Percentiles rank a stretch among this genome's conserved stretches.
Evolutionary conservation across 805 yeast genomes (phyloP).

Genomic region (Pichia rugopelliculosa): DNA sequence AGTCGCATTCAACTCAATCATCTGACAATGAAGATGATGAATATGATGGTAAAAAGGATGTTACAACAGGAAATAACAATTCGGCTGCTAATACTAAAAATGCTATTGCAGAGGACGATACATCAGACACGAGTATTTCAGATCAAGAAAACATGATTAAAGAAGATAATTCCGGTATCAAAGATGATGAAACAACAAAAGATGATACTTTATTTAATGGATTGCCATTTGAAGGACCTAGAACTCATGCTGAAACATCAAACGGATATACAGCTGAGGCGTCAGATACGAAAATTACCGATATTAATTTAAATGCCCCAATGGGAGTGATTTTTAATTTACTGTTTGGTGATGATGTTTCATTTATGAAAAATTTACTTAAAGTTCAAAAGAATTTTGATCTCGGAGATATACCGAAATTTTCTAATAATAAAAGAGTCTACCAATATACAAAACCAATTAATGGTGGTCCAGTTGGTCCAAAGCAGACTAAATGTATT

Average conservation of each 20-base stretch:
- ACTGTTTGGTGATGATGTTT: constrained; percentile 55
- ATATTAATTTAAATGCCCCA: constrained; percentile 48
- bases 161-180: constrained; percentile 22
- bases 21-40: constrained; percentile 22
- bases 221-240: constrained; percentile 33
- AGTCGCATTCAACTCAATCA: constrained; percentile 16
- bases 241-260: constrained; percentile 29
- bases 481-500: constrained; percentile 63
- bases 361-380: constrained; percentile 37
- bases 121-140: constrained; percentile 23
- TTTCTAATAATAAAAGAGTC: constrained; percentile 32
- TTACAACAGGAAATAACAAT: constrained; percentile 20
- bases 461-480: constrained; percentile 62
- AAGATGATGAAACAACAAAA: not conserved
- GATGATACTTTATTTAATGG: constrained; percentile 31
- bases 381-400: constrained; percentile 59
- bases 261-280: constrained; percentile 35
- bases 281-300: constrained; percentile 49
- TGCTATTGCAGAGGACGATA: constrained; percentile 13
- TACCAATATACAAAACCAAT: constrained; percentile 60
- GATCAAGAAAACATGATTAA: constrained; percentile 27
- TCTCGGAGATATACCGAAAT: constrained; percentile 42
- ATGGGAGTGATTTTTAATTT: constrained; percentile 51
- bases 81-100: constrained; percentile 19
- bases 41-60: constrained; percentile 17